Percentiles rank a stretch among this genome's conserved stretches.
phyloP scores from a whole-genome alignment of 257 asterid species.

The Gentiana straminea region DNA sequence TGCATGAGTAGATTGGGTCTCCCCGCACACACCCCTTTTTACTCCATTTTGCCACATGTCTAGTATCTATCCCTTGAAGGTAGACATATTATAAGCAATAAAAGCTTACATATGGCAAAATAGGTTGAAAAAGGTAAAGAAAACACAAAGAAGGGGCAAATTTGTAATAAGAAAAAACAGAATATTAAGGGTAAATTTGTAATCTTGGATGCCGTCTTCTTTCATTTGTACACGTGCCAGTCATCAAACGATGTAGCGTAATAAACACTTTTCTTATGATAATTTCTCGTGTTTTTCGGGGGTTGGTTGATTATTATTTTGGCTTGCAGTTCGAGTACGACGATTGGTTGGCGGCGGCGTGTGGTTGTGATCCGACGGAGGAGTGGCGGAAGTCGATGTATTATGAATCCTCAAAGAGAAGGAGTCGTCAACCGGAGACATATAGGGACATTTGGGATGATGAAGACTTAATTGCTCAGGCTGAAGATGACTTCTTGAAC shows the following conservation, averaged over 20 bases:
- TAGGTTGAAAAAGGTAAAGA: too few species aligned
- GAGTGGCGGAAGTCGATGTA: slow-evolving; percentile 87
- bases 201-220: background rate
- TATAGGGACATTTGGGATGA: slow-evolving; percentile 89
- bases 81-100: too few species aligned
- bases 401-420: slow-evolving; percentile 37
- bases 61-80: too few species aligned
- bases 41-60: too few species aligned
- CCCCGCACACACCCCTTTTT: too few species aligned
- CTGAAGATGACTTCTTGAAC: slow-evolving; percentile 50
- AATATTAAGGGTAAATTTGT: too few species aligned
- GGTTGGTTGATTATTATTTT: background rate
- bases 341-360: slow-evolving; percentile 70
- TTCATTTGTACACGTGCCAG: background rate
- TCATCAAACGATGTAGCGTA: background rate
- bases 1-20: too few species aligned
- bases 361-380: slow-evolving; percentile 38
- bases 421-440: slow-evolving; percentile 41
- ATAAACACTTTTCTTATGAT: background rate
- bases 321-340: slow-evolving; percentile 65
- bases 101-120: too few species aligned
- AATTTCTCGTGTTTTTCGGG: too few species aligned
- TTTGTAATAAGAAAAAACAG: too few species aligned
- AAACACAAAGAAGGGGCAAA: too few species aligned
- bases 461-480: slow-evolving; percentile 39